Conservation (phyloP, 2,329 filamentous ascomycete species). For the Chrysosporium keratinophilum region DNA sequence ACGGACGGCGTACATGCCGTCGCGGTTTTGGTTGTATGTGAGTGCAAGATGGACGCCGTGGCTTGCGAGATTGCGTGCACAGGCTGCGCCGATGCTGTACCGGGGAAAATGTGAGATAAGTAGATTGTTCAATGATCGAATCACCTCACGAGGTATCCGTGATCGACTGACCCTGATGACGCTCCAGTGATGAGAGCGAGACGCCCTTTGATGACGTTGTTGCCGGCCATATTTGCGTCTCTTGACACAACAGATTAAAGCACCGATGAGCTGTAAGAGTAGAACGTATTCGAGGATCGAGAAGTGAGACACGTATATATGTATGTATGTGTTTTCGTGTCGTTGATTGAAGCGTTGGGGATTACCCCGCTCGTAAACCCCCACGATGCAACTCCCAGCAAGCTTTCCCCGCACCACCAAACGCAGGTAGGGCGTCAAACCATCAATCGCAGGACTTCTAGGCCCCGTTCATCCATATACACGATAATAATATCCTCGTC, state of each 20-base stretch:
- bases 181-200: slow-evolving; percentile 52
- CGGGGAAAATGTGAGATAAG: not conserved
- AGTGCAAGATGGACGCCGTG: slow-evolving; percentile 48
- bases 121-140: not conserved
- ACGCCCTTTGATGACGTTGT: slow-evolving; percentile 43
- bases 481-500: too few relatives aligned
- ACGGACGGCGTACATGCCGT: slow-evolving; percentile 39
- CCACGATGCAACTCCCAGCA: not conserved
- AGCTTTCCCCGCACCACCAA: too few relatives aligned
- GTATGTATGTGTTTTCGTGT: not conserved
- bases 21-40: slow-evolving; percentile 47
- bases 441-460: too few relatives aligned
- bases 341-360: not conserved
- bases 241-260: too few relatives aligned
- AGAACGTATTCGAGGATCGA: too few relatives aligned
- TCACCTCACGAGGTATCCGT: too few relatives aligned
- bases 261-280: too few relatives aligned
- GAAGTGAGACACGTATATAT: not conserved
- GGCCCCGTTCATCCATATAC: too few relatives aligned
- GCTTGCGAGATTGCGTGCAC: slow-evolving; percentile 45
- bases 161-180: slow-evolving; percentile 46
- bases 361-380: not conserved
- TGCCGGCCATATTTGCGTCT: slow-evolving; percentile 19
- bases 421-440: too few relatives aligned
- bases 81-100: slow-evolving; percentile 51